phyloP scores from a whole-genome alignment of 345 rosid genomes.

The Populus simonii region DNA sequence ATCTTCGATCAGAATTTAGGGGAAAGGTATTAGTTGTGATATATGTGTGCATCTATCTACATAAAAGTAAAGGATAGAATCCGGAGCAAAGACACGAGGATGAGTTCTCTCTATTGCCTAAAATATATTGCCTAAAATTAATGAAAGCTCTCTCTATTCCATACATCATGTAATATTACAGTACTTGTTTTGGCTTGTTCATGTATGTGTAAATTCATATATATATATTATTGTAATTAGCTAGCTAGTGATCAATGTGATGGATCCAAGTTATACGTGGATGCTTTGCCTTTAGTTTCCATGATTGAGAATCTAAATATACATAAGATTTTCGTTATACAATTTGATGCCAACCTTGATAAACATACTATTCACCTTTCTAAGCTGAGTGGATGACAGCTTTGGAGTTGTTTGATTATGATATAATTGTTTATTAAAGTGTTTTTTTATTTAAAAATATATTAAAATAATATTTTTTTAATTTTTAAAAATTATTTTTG shows the following conservation, averaged over 20 bases:
- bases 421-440: too few species aligned
- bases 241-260: neutral
- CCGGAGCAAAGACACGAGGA: too few species aligned
- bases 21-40: neutral
- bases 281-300: neutral
- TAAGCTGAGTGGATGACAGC: neutral
- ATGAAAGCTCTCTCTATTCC: too few species aligned
- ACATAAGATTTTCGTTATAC: neutral
- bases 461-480: too few species aligned
- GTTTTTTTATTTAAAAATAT: too few species aligned
- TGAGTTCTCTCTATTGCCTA: too few species aligned
- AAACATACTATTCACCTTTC: neutral
- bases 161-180: too few species aligned
- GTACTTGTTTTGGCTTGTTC: neutral
- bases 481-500: too few species aligned
- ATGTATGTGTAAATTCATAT: too few species aligned
- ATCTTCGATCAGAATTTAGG: conserved; percentile 36
- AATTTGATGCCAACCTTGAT: neutral
- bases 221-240: neutral
- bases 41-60: neutral
- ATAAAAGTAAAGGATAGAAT: too few species aligned
- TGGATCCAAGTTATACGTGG: neutral
- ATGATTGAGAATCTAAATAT: neutral
- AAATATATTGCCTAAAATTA: too few species aligned
- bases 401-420: neutral